Conservation (phyloP, 257 asterid genomes). For the Solanum stenotomum region DNA sequence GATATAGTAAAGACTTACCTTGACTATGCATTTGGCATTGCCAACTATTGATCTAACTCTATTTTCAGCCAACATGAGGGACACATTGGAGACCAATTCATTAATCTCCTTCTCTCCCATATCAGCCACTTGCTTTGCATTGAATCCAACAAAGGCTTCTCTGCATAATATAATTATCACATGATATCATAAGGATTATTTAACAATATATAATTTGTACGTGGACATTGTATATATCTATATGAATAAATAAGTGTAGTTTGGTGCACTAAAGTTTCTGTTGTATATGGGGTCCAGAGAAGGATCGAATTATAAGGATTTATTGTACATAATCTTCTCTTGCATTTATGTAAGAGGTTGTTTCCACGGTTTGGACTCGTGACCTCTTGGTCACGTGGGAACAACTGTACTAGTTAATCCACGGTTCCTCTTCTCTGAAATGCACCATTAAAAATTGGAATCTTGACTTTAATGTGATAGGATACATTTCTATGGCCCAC, state of each 20-base stretch:
- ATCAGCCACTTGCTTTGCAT: conserved; percentile 50
- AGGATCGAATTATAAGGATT: rapidly evolving
- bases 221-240: background rate
- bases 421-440: too few species aligned
- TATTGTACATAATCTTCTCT: rapidly evolving
- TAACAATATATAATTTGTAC: background rate
- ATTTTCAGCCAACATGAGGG: conserved; percentile 50
- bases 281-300: rapidly evolving
- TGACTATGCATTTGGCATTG: conserved; percentile 71
- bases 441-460: too few species aligned
- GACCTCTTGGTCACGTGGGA: too few species aligned
- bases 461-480: background rate
- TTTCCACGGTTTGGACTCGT: rapidly evolving
- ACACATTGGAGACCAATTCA: conserved; percentile 38
- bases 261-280: rapidly evolving
- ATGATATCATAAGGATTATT: background rate
- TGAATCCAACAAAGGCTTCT: conserved; percentile 63
- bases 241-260: too few species aligned
- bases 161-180: conserved; percentile 13
- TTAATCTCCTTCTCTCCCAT: conserved; percentile 68
- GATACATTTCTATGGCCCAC: background rate
- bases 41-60: conserved; percentile 73
- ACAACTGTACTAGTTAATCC: background rate
- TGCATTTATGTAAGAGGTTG: rapidly evolving
- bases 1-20: conserved; percentile 35